Evolutionary conservation across 2,329 filamentous ascomycete species (phyloP).

Genomic region (Emmonsiellopsis sp.): DNA sequence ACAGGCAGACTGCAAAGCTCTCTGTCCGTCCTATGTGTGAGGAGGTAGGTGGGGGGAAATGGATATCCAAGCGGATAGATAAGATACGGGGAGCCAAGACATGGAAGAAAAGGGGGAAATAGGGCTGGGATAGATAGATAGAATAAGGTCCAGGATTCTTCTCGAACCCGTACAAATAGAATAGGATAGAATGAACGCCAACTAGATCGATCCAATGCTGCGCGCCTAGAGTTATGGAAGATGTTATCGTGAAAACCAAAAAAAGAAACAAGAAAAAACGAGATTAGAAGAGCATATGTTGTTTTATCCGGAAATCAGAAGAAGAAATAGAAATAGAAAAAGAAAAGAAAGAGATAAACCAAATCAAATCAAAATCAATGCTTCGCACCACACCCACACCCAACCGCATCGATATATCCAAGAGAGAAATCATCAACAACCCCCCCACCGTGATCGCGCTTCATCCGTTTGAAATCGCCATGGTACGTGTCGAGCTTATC

Average conservation of each 20-base stretch:
- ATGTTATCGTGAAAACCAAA: neutral
- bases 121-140: too few relatives aligned
- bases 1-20: too few relatives aligned
- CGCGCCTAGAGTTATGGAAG: too few relatives aligned
- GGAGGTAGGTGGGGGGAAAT: too few relatives aligned
- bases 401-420: neutral
- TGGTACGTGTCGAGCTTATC: conserved; percentile 37
- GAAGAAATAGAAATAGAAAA: neutral
- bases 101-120: too few relatives aligned
- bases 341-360: neutral
- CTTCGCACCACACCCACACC: conserved; percentile 22
- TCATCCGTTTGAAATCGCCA: conserved; percentile 31
- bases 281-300: neutral
- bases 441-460: conserved; percentile 15
- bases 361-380: conserved; percentile 13
- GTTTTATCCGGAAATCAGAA: neutral
- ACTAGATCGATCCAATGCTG: too few relatives aligned
- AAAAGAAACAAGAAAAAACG: neutral
- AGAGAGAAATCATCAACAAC: conserved; percentile 13
- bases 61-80: too few relatives aligned
- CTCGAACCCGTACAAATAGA: too few relatives aligned
- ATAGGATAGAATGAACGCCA: too few relatives aligned
- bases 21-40: too few relatives aligned
- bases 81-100: too few relatives aligned
- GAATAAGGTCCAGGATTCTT: too few relatives aligned